phyloP scores from a whole-genome alignment of 495 filamentous ascomycete species.

The Xeromyces bisporus region DNA sequence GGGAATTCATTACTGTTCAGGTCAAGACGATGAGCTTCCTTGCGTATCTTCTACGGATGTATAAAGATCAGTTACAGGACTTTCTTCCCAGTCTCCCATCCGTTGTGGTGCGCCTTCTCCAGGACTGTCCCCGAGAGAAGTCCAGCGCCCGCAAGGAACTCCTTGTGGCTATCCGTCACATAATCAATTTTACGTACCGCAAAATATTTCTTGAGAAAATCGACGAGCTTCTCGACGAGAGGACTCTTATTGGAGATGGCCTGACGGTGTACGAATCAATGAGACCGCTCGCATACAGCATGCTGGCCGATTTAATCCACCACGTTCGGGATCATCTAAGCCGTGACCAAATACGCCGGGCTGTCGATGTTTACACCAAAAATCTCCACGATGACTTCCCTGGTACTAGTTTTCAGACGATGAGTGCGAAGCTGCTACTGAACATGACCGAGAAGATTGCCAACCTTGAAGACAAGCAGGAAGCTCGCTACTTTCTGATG shows the following conservation, averaged over 20 bases:
- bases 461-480: conserved; percentile 72
- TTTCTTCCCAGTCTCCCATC: conserved; percentile 78
- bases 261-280: conserved; percentile 93
- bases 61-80: conserved; percentile 72
- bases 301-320: conserved; percentile 95
- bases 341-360: conserved; percentile 79
- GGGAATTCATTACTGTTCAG: conserved; percentile 92
- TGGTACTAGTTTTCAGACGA: conserved; percentile 97
- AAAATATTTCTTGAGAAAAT: conserved; percentile 92
- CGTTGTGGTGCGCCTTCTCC: conserved; percentile 78
- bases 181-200: conserved; percentile 97
- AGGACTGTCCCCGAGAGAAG: conserved; percentile 88
- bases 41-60: conserved; percentile 80
- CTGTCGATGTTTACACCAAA: conserved; percentile 91
- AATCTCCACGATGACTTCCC: conserved; percentile 94
- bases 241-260: conserved; percentile 87
- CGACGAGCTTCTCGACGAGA: conserved; percentile 84
- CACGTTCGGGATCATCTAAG: conserved; percentile 77
- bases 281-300: conserved; percentile 91
- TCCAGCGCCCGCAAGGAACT: conserved; percentile 89
- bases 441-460: conserved; percentile 98
- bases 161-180: conserved; percentile 89
- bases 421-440: conserved; percentile 92
- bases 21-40: conserved; percentile 99
- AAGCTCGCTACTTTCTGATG: conserved; percentile 87